Base-by-base conservation (phyloP, 345 rosid species). In the Melastoma malabathricum region DNA sequence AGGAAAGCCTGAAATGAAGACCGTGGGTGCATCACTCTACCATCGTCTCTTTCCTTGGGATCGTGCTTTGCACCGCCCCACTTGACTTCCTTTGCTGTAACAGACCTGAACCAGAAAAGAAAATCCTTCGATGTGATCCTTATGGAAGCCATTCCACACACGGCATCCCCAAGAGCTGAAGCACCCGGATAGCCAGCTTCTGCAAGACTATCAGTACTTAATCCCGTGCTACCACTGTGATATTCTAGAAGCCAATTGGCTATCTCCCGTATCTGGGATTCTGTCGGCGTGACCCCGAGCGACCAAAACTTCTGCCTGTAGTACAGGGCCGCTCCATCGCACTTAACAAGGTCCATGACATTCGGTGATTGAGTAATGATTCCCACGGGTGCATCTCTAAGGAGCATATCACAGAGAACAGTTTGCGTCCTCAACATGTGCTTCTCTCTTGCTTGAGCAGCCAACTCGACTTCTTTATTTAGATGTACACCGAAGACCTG, bases 11-110 rank as follows among this genome's bases (percentile, higher is more conserved):
- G 84, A 73, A 87, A 87, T 1, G 94, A 84, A 20, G 88, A 81
- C 65, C 94, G 77, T 5, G 96, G 96, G 52, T 87, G 85, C 94
- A 87, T 82, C 65, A 66, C 68, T 66, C 74, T 81, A 49, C 83
- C 86, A 60, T 69, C 80, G 56, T 84, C 89, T 63, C 64, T 71
- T 56, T 72, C 86, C 57, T 51, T 64, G 34, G 88, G 82, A 64
- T 78, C 78, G 54, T 84, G 84, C 68, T 86, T 81, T 43, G 90
- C 90, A 51, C 96, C 94, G 65, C 88, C 90, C 94, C 96, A 87
- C 68, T 72, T 82, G 64, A 87, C 77, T 73, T 87, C 79, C 65
- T 79, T 84, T 3, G 85, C 90, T 27, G 82, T 72, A 57, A 72
- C 72, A 56, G 90, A 84, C 61, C 96, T 76, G 64, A 87, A 87